phyloP scores from a whole-genome alignment of 148 eudicot species.

The Arctostaphylos glauca region DNA sequence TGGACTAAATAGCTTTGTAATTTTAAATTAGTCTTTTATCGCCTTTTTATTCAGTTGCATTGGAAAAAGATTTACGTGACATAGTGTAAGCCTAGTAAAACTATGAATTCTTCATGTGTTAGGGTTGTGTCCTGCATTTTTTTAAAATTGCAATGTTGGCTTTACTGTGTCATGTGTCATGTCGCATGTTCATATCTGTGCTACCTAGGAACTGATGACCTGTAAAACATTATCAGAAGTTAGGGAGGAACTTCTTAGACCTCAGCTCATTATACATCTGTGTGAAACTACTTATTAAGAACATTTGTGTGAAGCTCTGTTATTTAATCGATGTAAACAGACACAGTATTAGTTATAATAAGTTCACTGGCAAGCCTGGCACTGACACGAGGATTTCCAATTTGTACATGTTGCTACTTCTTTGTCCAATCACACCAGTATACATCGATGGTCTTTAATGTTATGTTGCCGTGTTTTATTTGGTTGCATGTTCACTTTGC shows the following conservation, averaged over 20 bases:
- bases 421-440: background rate
- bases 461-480: background rate
- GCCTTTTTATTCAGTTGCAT: background rate
- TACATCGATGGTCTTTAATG: background rate
- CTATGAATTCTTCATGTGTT: background rate
- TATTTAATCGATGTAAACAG: background rate
- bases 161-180: background rate
- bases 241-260: background rate
- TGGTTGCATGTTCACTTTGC: constrained; percentile 2
- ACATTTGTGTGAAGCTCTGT: background rate
- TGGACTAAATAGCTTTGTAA: no score
- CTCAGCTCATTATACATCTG: background rate
- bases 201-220: background rate
- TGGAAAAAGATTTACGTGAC: background rate
- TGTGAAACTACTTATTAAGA: background rate
- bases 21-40: background rate
- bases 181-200: background rate
- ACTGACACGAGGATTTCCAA: background rate
- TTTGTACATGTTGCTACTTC: background rate
- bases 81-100: background rate
- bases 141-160: background rate
- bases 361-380: background rate
- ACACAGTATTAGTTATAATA: background rate
- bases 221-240: background rate
- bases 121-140: background rate